Evolutionary conservation across 331 rosid genomes (phyloP), one percentile per base, ranked within the genome.

Genomic region (Stylosanthes scabra): DNA sequence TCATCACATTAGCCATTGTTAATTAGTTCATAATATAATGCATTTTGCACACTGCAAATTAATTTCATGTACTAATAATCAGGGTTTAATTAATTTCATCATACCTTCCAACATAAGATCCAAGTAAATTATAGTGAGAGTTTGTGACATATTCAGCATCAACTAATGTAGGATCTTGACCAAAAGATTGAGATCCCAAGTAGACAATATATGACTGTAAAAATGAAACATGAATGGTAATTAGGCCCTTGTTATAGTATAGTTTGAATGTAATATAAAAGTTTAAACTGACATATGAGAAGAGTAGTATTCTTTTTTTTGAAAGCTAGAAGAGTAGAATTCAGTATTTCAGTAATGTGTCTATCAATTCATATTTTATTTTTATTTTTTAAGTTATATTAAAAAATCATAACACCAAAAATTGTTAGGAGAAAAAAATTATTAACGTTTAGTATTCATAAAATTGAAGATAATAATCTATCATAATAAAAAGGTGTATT

Each of bases 171-270:
- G 69, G 74, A 46, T 44, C 68, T 80, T 67, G 9, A 62, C 77
- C 77, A 13, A 55, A 62, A 11, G 84, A 69, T 55, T 68, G 80
- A 25, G 84, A 74, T 74, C 84, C 84, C 4, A 80, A n/a, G 80
- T 68, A 74, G 5, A 74, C 83, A 52, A 79, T 14, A 25, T 79
- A 79, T 7, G 83, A 34, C 83, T 79, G 14, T 52, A 34, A 63
- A 66, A 59, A 40, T 41, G 28, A 57, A 64, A 16, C 10, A n/a
- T 1, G 15, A 66, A 16, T 12, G 16, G 34, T 66, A 11, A 50
- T 49, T 72, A 63, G 20, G 63, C 8, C 42, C 15, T 5, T 3
- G 37, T 20, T 52, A n/a, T 29, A 31, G 27, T 20, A 20, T 2
- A n/a, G 29, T 34, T 50, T 41, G 29, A 42, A 47, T 54, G 58